Evolutionary conservation across 805 yeast genomes (phyloP).

Genomic region (Candida maris): DNA sequence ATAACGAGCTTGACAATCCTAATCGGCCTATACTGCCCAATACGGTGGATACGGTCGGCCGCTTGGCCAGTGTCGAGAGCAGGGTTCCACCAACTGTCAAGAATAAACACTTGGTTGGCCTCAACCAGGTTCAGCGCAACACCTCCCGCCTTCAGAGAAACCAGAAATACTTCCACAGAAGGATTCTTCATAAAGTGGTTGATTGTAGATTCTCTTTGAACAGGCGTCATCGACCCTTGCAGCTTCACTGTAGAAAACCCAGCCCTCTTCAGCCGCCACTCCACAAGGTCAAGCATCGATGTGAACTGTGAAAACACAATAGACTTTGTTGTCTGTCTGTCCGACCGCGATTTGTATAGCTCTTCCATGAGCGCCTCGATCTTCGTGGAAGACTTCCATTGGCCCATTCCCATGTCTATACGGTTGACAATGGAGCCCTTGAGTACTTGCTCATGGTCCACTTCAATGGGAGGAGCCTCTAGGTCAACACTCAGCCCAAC

Average conservation of each 20-base stretch:
- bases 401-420: slow-evolving; percentile 71
- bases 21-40: slow-evolving; percentile 94
- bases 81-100: slow-evolving; percentile 99
- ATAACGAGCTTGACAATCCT: slow-evolving; percentile 88
- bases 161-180: slow-evolving; percentile 87
- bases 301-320: slow-evolving; percentile 98
- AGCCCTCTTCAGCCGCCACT: slow-evolving; percentile 92
- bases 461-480: slow-evolving; percentile 78
- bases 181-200: slow-evolving; percentile 90
- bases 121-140: slow-evolving; percentile 95
- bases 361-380: slow-evolving; percentile 96
- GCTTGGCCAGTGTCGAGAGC: slow-evolving; percentile 94
- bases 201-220: slow-evolving; percentile 89
- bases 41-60: slow-evolving; percentile 96
- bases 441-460: slow-evolving; percentile 53
- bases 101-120: slow-evolving; percentile 90
- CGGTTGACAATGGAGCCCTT: slow-evolving; percentile 80
- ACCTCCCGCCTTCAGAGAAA: slow-evolving; percentile 97
- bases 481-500: slow-evolving; percentile 88
- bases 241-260: slow-evolving; percentile 93
- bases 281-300: slow-evolving; percentile 91
- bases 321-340: slow-evolving; percentile 84
- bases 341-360: slow-evolving; percentile 79
- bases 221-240: slow-evolving; percentile 97
- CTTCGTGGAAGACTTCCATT: slow-evolving; percentile 93